Base-by-base conservation (phyloP, 257 asterid genomes). In the Penstemon eatonii region DNA sequence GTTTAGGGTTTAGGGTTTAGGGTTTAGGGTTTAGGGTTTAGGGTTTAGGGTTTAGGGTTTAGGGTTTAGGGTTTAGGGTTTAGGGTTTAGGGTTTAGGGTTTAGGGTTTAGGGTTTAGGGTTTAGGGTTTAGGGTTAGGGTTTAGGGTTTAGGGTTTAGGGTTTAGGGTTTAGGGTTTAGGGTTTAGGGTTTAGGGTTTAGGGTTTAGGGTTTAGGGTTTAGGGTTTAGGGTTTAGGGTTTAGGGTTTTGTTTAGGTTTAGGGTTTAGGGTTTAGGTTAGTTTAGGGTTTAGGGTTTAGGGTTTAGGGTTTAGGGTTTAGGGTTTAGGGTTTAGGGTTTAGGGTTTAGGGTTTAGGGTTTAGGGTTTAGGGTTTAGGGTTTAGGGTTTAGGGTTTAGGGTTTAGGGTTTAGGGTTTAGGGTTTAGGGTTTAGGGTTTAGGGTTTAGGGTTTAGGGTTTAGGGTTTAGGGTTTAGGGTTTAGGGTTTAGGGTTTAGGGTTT, bases 221-320 rank as follows among this genome's bases (percentile, higher is more conserved):
- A 59, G 73, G 73, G 19, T 68, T 68, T 43, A 50, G 73, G 73
- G 25, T 56, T 44, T 12, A 59, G 73, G 66, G 44, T 68, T 68
- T 43, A 50, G 66, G 73, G 18, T 65, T 51, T 2, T 5, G 56
- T 66, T 37, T 42, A 50, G 66, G 58, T 57, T 68, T 57, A 33
- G 59, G 73, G 58, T 44, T 68, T 57, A 12, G 59, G n/a, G n/a
- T n/a, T n/a, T n/a, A n/a, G n/a, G n/a, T n/a, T n/a, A n/a, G n/a
- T n/a, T n/a, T n/a, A n/a, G 69, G 75, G 75, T 61, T 60, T 60
- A 61, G 63, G 56, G 60, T 49, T 70, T 60, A 60, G 68, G 68
- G 75, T 60, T 60, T 70, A 70, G 68, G 75, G 75, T 70, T 70
- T 60, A 70, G 75, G 75, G 75, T 70, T 70, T 60, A 60, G 75